Base-by-base conservation (phyloP, 1,139 yeast species). In the Suhomyces guaymorum region DNA sequence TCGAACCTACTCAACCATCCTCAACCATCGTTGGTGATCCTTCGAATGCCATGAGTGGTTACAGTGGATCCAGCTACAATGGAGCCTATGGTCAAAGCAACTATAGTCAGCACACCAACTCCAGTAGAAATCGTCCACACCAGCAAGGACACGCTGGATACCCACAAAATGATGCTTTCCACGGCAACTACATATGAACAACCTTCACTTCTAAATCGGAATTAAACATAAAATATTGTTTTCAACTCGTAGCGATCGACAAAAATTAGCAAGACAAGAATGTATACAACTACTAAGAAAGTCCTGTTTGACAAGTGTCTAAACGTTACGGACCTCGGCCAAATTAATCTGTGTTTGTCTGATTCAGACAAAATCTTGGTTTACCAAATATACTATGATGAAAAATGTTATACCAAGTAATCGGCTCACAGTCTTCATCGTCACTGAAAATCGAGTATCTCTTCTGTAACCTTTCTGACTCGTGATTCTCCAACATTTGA, bases 341-440 rank as follows among this genome's bases (percentile, higher is more conserved):
- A n/a, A n/a, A n/a, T n/a, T n/a, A n/a, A n/a, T n/a, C 16, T 26
- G 11, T 8, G 8, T 26, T 15, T 6, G 20, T 18, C 14, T 18
- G 13, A n/a, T n/a, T 26, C 8, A 12, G 13, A 48, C 78, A 72
- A 44, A 73, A 67, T 27, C 61, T 64, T 4, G 71, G 71, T 37
- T 63, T 67, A 0, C 78, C 78, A 49, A 73, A 73, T 14, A 73
- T 57, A 33, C 74, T 65, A 36, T 71, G 73, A 42, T 66, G 75
- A 46, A 73, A 67, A 1, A 73, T 66, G 40, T 66, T 72, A 36
- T 52, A 67, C 78, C 78, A 73, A 1, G 76, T 73, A 10, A 73
- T 64, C n/a, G 63, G 63, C 33, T 65, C 70, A 52, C 78, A 73
- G 25, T 56, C 42, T 8, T 37, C 30, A n/a, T 39, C 39, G 16